phyloP scores from a whole-genome alignment of 768 basidiomycete species.

The Steccherinum ochraceum region DNA sequence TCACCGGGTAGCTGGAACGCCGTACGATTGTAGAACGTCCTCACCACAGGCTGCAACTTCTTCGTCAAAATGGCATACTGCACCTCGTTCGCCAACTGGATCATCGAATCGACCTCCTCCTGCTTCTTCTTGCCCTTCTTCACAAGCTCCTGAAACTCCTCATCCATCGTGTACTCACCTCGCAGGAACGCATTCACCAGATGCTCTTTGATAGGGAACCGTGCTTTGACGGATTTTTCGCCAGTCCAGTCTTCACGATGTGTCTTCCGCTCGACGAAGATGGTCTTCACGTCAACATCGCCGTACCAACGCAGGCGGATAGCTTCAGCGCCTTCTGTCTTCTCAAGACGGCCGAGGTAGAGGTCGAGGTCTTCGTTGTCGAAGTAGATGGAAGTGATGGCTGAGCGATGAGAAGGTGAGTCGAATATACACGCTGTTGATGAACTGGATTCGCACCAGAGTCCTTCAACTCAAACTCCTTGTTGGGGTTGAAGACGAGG shows the following conservation, averaged over 20 bases:
- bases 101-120: slow-evolving; percentile 89
- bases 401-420: slow-evolving; percentile 30
- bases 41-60: slow-evolving; percentile 81
- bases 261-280: slow-evolving; percentile 85
- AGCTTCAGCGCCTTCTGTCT: slow-evolving; percentile 98
- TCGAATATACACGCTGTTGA: background rate
- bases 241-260: slow-evolving; percentile 99
- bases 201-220: slow-evolving; percentile 92
- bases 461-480: slow-evolving; percentile 85
- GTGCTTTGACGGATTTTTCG: slow-evolving; percentile 96
- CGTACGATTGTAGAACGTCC: slow-evolving; percentile 97
- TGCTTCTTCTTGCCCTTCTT: slow-evolving; percentile 90
- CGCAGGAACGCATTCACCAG: slow-evolving; percentile 85
- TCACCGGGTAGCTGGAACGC: slow-evolving; percentile 99
- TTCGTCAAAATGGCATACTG: slow-evolving; percentile 86
- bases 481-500: slow-evolving; percentile 89
- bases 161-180: slow-evolving; percentile 91
- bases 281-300: slow-evolving; percentile 73
- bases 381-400: slow-evolving; percentile 96
- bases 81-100: slow-evolving; percentile 94
- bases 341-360: slow-evolving; percentile 94
- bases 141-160: slow-evolving; percentile 80
- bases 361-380: slow-evolving; percentile 94
- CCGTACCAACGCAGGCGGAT: slow-evolving; percentile 98
- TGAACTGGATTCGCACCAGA: slow-evolving; percentile 42